These are phyloP conservation scores for Prunus yedoensis DNA, from an alignment of 331 rosid genomes.

Conservation along the genomic window DNA sequence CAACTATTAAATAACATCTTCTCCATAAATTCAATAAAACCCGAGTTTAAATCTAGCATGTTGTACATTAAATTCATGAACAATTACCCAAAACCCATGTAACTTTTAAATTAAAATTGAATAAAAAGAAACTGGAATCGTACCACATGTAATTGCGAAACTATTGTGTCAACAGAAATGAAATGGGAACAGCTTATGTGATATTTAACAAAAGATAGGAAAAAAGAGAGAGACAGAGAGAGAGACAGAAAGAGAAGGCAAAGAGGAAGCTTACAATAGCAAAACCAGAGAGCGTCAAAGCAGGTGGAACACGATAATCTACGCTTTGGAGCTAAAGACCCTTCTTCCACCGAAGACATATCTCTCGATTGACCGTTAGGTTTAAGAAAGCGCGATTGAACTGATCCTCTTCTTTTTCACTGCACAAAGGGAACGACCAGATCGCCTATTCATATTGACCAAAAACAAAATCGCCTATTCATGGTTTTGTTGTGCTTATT, in stretches of 20 bases:
- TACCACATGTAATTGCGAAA: not conserved
- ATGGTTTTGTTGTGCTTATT: not conserved
- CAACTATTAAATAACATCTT: not conserved
- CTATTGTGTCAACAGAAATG: not conserved
- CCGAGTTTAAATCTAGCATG: not conserved
- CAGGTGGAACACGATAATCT: constrained; percentile 48
- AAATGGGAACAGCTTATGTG: not conserved
- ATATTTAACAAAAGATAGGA: no score
- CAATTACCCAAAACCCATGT: not conserved
- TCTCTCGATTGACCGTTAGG: not conserved
- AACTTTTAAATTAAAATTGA: not conserved
- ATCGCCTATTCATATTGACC: not conserved
- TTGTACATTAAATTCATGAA: not conserved
- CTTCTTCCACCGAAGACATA: constrained; percentile 41
- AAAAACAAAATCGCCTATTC: not conserved
- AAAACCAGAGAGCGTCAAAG: constrained; percentile 86
- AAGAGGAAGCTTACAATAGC: constrained; percentile 57
- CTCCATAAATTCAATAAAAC: not conserved
- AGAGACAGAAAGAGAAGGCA: not conserved
- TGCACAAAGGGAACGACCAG: not conserved
- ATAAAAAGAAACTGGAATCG: not conserved
- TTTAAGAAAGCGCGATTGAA: not conserved
- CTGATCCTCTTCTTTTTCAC: not conserved
- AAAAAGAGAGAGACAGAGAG: no score
- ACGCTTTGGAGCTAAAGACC: constrained; percentile 17